Evolutionary conservation across 345 rosid species (phyloP), one percentile per base, ranked within the genome.

Genomic region (Pseudoturritis turrita): DNA sequence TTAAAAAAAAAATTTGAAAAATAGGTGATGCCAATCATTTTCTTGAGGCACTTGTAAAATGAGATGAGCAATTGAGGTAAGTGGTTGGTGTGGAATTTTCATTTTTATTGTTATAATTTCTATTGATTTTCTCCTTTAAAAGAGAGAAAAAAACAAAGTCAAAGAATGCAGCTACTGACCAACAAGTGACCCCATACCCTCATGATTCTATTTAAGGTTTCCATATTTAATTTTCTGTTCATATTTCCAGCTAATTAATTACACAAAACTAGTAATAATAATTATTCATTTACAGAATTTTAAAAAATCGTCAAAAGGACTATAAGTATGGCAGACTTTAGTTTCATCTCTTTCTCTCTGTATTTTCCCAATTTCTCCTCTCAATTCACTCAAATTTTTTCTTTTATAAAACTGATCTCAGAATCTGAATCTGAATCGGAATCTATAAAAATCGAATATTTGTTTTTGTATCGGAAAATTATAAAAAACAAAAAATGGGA

Each of bases 371-470:
- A 31, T 1, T 55, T 68, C 65, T 55, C 29, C 19, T 55, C 63
- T 31, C 11, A 4, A 46, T 49, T 49, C 49, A 19, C 50, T 33
- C 28, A 1, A 46, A 18, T 7, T 1, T 2, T 18, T 2, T 41
- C 10, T 2, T 37, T 0, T 29, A 29, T 21, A 68, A 69, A 33
- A 29, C 35, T 49, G 2, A 35, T 62, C 43, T 44, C 54, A 61
- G 69, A 59, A 7, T 58, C 74, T 29, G 68, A 68, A 68, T 55
- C 65, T 15, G 21, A 35, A 68, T 49, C 41, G 41, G 75, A 71
- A 52, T 60, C 68, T 28, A 5, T 41, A 18, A 47, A 3, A 39
- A 21, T 21, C 31, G 4, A 5, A 37, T 7, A 11, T 13, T 37
- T 10, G n/a, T 58, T 6, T 4, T 22, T 47, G 13, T n/a, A 4